phyloP scores from a whole-genome alignment of 106 monocot species.

The Cymbidium sinense region DNA sequence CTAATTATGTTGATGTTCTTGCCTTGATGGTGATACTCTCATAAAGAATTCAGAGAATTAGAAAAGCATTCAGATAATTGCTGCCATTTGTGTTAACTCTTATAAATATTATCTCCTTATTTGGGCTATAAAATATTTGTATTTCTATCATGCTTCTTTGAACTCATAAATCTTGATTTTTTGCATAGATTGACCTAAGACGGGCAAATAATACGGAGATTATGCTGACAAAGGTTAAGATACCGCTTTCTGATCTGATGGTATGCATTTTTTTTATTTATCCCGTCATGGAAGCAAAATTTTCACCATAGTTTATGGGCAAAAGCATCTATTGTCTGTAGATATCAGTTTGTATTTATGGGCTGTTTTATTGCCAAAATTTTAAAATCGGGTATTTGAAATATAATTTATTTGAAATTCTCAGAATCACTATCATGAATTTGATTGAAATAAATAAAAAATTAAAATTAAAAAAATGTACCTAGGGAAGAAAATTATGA shows the following conservation, averaged over 20 bases:
- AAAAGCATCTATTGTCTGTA: background rate
- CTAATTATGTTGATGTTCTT: background rate
- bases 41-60: background rate
- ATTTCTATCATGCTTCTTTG: background rate
- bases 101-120: background rate
- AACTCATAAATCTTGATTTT: constrained; percentile 1
- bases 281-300: background rate
- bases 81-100: background rate
- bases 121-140: background rate
- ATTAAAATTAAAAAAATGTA: too few species aligned
- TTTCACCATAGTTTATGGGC: background rate
- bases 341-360: too few species aligned
- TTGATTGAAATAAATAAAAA: too few species aligned
- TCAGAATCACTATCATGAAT: too few species aligned
- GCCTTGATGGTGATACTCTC: background rate
- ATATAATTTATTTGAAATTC: too few species aligned
- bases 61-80: background rate
- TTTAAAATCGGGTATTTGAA: too few species aligned
- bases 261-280: constrained; percentile 7
- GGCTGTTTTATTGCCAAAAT: too few species aligned
- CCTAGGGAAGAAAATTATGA: too few species aligned
- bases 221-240: constrained; percentile 16
- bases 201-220: constrained; percentile 14
- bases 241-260: constrained; percentile 11
- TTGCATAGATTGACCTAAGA: constrained; percentile 8